Evolutionary conservation across 1,139 yeast genomes (phyloP).

Genomic region (Spathaspora sp.): DNA sequence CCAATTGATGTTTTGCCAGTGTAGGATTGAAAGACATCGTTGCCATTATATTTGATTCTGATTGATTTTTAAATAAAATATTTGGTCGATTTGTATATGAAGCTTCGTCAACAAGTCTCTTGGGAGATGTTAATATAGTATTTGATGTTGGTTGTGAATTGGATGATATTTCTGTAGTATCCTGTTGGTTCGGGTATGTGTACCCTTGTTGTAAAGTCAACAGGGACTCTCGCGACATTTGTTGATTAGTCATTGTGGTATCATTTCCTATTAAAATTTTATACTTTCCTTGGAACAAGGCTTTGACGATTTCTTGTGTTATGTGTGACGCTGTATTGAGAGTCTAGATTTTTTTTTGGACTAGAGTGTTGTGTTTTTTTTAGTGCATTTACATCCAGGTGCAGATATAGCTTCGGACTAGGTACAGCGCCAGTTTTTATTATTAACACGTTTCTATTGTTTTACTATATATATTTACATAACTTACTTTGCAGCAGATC

Average conservation of each 20-base stretch:
- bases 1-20: neutral
- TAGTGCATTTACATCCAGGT: no score
- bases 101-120: neutral
- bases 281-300: neutral
- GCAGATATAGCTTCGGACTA: no score
- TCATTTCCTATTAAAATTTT: neutral
- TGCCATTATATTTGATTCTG: neutral
- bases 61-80: neutral
- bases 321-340: neutral
- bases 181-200: neutral
- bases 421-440: neutral
- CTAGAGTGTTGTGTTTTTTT: neutral
- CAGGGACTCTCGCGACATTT: neutral
- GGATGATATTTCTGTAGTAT: neutral
- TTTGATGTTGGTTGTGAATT: neutral
- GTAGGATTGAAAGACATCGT: neutral
- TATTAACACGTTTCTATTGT: neutral
- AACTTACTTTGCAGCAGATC: constrained; percentile 47
- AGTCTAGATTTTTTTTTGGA: neutral
- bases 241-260: neutral
- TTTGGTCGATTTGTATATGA: neutral
- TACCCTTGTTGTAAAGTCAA: neutral
- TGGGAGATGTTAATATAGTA: neutral
- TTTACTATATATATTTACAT: constrained; percentile 4
- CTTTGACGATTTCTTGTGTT: neutral